Evolutionary conservation across 257 asterid species (phyloP).

Genomic region (Solanum dulcamara): DNA sequence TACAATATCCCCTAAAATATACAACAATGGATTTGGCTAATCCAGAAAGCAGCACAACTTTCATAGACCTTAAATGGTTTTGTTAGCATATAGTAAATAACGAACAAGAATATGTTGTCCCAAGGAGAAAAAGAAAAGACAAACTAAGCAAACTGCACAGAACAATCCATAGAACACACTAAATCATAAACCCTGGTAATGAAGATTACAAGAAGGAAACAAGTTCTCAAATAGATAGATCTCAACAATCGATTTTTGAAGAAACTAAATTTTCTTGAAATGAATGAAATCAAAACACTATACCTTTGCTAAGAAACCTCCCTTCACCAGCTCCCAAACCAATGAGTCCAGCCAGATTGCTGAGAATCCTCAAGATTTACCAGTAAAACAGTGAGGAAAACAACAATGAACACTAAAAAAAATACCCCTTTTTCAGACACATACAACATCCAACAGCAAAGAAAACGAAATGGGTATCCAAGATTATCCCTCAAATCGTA

Average conservation of each 20-base stretch:
- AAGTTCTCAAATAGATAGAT: conserved; percentile 19
- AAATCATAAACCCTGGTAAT: background rate
- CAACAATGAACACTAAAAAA: background rate
- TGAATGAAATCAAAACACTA: conserved; percentile 7
- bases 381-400: conserved; percentile 1
- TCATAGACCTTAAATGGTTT: background rate
- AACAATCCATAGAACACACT: background rate
- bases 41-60: background rate
- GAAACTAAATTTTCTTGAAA: background rate
- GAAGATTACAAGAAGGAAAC: background rate
- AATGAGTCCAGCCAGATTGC: conserved; percentile 18
- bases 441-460: background rate
- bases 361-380: conserved; percentile 23
- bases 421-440: background rate
- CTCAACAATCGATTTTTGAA: conserved; percentile 18
- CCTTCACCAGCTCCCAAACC: background rate
- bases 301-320: conserved; percentile 25
- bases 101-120: background rate
- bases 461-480: background rate
- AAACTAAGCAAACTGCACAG: background rate
- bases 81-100: background rate
- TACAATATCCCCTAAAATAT: background rate
- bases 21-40: background rate
- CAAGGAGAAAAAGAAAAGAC: background rate
- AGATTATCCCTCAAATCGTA: background rate